A percentile compares a stretch with the other conserved stretches of the same genome.
phyloP scores from a whole-genome alignment of 768 basidiomycete genomes.

The Lentinus brumalis region DNA sequence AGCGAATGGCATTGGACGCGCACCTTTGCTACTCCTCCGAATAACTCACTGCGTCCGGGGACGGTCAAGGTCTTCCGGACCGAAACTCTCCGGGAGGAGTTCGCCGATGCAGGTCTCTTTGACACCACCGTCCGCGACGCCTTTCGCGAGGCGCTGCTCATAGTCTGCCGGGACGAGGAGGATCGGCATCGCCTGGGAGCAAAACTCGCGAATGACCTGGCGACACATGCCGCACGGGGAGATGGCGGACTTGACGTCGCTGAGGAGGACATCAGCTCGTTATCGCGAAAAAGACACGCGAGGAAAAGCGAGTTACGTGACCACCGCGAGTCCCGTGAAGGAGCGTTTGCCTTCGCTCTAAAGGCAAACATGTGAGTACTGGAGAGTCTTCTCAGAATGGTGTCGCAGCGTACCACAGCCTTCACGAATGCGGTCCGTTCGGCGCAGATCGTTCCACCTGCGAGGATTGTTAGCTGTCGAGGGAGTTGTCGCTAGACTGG shows the following conservation, averaged over 20 bases:
- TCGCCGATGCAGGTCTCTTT: constrained; percentile 67
- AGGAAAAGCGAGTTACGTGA: constrained; percentile 53
- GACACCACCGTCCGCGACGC: constrained; percentile 52
- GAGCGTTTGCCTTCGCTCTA: constrained; percentile 78
- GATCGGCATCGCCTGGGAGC: constrained; percentile 69
- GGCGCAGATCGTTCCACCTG: constrained; percentile 91
- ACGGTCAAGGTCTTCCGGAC: constrained; percentile 75
- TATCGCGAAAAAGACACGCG: background rate
- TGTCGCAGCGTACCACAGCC: constrained; percentile 70
- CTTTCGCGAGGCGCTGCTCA: constrained; percentile 40
- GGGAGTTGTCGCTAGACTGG: too few relatives aligned
- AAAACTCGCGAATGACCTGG: constrained; percentile 89
- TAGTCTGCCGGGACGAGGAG: constrained; percentile 71
- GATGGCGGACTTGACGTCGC: constrained; percentile 65
- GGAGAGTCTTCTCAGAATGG: background rate
- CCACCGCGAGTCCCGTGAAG: constrained; percentile 80
- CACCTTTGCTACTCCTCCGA: too few relatives aligned
- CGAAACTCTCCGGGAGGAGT: constrained; percentile 85
- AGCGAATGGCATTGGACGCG: too few relatives aligned
- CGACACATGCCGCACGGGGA: constrained; percentile 96
- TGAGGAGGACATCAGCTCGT: constrained; percentile 30
- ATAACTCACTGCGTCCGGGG: constrained; percentile 29
- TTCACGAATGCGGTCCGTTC: constrained; percentile 96
- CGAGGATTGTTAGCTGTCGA: background rate
- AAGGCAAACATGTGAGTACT: background rate